phyloP scores from a whole-genome alignment of 2,329 filamentous ascomycete genomes.

The Microcyclospora pomicola region DNA sequence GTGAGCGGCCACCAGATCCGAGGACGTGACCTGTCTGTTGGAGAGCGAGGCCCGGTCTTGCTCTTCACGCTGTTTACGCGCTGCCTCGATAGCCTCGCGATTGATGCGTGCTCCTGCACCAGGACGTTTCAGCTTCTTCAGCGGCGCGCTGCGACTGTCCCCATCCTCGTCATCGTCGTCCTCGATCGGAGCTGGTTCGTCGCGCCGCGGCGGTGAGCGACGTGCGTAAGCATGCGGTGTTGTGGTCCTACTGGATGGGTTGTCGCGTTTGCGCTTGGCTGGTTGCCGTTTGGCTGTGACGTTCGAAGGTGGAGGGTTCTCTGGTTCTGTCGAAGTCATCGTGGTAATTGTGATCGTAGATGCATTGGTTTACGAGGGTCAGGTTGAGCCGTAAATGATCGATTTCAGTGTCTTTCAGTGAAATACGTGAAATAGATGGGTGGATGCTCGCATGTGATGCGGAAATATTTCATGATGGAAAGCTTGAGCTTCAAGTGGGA shows the following conservation, averaged over 20 bases:
- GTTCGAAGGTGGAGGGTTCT: constrained; percentile 10
- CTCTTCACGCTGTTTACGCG: constrained; percentile 24
- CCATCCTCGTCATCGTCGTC: constrained; percentile 9
- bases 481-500: too few relatives aligned
- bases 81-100: constrained; percentile 47
- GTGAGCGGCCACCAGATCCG: constrained; percentile 75
- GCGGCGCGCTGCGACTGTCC: constrained; percentile 20
- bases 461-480: too few relatives aligned
- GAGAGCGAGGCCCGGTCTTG: constrained; percentile 43
- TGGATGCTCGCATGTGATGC: too few relatives aligned
- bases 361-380: too few relatives aligned
- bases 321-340: constrained; percentile 9
- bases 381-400: too few relatives aligned
- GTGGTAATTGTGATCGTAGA: not conserved
- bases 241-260: constrained; percentile 11
- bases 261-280: constrained; percentile 20
- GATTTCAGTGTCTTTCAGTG: too few relatives aligned
- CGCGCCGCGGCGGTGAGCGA: constrained; percentile 15
- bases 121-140: constrained; percentile 25
- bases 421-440: too few relatives aligned
- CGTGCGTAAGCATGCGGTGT: constrained; percentile 22
- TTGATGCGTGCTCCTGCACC: constrained; percentile 43
- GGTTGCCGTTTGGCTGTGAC: constrained; percentile 7
- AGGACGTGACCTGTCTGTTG: constrained; percentile 29
- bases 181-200: constrained; percentile 5